Conservation (phyloP, 108 stramenopile genomes). For the Mediolabrus comicus region DNA sequence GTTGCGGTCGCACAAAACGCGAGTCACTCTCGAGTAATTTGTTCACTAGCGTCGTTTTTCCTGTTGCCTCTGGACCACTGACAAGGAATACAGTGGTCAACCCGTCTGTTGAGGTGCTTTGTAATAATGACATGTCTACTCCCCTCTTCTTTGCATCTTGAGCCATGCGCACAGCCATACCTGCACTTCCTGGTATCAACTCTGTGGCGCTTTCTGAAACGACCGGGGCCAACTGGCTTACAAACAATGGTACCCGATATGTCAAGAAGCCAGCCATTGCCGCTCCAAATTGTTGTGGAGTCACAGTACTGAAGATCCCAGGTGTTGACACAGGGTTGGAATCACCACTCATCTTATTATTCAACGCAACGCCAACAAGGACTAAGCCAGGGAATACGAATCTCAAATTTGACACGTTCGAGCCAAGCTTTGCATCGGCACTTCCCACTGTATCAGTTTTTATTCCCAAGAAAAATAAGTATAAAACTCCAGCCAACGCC, state of each 20-base stretch:
- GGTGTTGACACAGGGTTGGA: slow-evolving; percentile 34
- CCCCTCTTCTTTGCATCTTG: slow-evolving; percentile 26
- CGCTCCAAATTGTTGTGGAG: slow-evolving; percentile 73
- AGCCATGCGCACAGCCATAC: slow-evolving; percentile 18
- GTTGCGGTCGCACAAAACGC: slow-evolving; percentile 45
- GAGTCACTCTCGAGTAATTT: slow-evolving; percentile 55
- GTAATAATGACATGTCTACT: slow-evolving; percentile 1
- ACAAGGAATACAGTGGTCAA: slow-evolving; percentile 71
- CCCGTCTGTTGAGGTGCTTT: background rate
- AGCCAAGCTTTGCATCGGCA: slow-evolving; percentile 51
- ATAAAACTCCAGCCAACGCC: slow-evolving; percentile 61
- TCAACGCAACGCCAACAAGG: slow-evolving; percentile 59
- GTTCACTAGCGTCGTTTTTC: slow-evolving; percentile 71
- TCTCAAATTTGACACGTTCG: slow-evolving; percentile 60
- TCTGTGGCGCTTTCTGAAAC: slow-evolving; percentile 46
- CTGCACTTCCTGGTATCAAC: slow-evolving; percentile 38
- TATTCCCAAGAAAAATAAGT: slow-evolving; percentile 70
- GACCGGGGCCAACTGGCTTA: slow-evolving; percentile 62
- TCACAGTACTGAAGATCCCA: slow-evolving; percentile 56
- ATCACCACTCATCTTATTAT: slow-evolving; percentile 52
- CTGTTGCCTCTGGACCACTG: slow-evolving; percentile 77
- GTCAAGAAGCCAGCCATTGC: slow-evolving; percentile 83
- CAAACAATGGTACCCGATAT: slow-evolving; percentile 80
- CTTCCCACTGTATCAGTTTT: slow-evolving; percentile 78
- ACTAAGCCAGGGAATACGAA: slow-evolving; percentile 73